Conservation (phyloP, 371 early-diverging fungal genomes). For the Mucor racemosus region DNA sequence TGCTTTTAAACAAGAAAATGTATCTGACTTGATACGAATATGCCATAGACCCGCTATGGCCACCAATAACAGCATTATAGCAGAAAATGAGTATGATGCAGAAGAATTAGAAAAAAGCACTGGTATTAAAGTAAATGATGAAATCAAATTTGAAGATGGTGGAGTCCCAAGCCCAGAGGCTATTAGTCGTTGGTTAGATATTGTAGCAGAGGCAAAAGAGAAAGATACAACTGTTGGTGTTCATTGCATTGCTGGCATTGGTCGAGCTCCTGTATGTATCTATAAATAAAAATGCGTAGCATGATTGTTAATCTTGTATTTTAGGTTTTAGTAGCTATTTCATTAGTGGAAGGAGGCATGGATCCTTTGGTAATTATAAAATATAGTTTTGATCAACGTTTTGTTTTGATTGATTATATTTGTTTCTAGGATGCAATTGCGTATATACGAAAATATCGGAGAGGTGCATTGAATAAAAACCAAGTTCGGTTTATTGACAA, state of each 20-base stretch:
- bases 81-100: slow-evolving; percentile 56
- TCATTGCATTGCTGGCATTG: slow-evolving; percentile 77
- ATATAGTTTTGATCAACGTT: neutral
- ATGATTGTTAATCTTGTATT: neutral
- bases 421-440: slow-evolving; percentile 60
- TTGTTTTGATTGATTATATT: neutral
- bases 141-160: slow-evolving; percentile 69
- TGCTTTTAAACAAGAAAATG: slow-evolving; percentile 52
- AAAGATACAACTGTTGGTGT: slow-evolving; percentile 56
- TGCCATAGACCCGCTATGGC: slow-evolving; percentile 41
- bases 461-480: slow-evolving; percentile 71
- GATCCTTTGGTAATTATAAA: slow-evolving; percentile 57
- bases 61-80: neutral
- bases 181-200: slow-evolving; percentile 44
- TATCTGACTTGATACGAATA: slow-evolving; percentile 60
- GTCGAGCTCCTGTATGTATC: slow-evolving; percentile 72
- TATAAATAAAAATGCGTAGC: neutral
- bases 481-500: slow-evolving; percentile 66
- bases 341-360: slow-evolving; percentile 72
- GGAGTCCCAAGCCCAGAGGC: slow-evolving; percentile 47
- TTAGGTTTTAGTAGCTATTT: slow-evolving; percentile 63
- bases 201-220: slow-evolving; percentile 41
- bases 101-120: slow-evolving; percentile 40
- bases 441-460: slow-evolving; percentile 58
- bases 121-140: slow-evolving; percentile 61